phyloP scores from a whole-genome alignment of 192 early-diverging fungal species.

The Podila clonocystis region DNA sequence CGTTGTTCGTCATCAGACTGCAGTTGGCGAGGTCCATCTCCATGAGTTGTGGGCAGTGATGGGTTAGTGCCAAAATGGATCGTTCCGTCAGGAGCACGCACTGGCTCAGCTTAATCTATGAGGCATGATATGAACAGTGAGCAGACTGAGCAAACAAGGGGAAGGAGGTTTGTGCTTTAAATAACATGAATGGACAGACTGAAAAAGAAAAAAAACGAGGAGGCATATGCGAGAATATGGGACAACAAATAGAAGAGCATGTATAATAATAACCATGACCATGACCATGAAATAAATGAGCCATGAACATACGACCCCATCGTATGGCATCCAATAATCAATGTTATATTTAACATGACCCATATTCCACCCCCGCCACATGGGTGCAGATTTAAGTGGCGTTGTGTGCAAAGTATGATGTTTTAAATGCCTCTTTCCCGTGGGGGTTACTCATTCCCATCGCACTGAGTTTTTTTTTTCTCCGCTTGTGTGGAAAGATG shows the following conservation, averaged over 20 bases:
- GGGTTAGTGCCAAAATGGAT: constrained; percentile 58
- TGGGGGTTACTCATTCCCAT: no score
- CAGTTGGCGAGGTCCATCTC: constrained; percentile 68
- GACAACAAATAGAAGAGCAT: background rate
- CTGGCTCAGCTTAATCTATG: constrained; percentile 65
- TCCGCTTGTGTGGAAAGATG: no score
- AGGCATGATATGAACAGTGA: no score
- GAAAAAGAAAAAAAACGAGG: background rate
- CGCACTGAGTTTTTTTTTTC: no score
- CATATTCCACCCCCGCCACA: no score
- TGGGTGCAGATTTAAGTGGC: no score
- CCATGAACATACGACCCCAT: no score
- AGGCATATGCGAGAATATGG: background rate
- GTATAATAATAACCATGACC: background rate
- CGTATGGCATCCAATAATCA: no score
- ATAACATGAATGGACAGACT: background rate
- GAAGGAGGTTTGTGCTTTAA: background rate
- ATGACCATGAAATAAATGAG: no score
- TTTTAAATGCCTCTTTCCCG: no score
- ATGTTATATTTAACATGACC: no score
- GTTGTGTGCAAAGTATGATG: no score
- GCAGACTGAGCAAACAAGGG: constrained; percentile 1
- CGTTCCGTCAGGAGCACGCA: constrained; percentile 59
- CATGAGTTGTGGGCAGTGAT: constrained; percentile 59
- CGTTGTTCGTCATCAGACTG: constrained; percentile 54